phyloP scores from a whole-genome alignment of 805 yeast genomes.

The Isabelozyma pseudorhagii region DNA sequence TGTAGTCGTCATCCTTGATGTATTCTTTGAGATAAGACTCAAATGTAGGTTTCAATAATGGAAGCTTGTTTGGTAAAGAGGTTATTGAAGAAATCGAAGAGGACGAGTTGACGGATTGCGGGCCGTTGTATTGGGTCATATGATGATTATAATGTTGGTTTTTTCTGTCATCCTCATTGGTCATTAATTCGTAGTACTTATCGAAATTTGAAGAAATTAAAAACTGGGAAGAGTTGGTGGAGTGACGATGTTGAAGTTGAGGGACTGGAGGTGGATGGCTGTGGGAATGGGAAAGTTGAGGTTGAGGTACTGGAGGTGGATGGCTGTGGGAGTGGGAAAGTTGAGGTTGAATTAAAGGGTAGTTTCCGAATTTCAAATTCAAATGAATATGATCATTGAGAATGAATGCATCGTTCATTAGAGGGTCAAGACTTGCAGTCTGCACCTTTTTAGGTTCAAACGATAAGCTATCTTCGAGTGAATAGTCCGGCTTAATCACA shows the following conservation, averaged over 20 bases:
- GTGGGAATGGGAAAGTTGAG: background rate
- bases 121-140: background rate
- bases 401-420: background rate
- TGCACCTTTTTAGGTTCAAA: background rate
- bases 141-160: background rate
- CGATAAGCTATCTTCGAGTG: background rate
- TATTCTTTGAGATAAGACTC: background rate
- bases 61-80: background rate
- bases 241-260: background rate
- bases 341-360: background rate
- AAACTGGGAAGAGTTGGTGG: background rate
- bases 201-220: background rate
- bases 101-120: background rate
- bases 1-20: background rate
- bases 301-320: background rate
- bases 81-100: background rate
- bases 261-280: background rate
- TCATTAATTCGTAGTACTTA: background rate
- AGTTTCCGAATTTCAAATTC: background rate
- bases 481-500: background rate
- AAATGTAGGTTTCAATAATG: background rate
- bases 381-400: background rate
- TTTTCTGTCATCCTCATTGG: background rate
- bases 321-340: background rate
- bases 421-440: background rate